These are phyloP conservation scores for Ormosia emarginata DNA, from an alignment of 306 rosid species.

Conservation along the genomic window DNA sequence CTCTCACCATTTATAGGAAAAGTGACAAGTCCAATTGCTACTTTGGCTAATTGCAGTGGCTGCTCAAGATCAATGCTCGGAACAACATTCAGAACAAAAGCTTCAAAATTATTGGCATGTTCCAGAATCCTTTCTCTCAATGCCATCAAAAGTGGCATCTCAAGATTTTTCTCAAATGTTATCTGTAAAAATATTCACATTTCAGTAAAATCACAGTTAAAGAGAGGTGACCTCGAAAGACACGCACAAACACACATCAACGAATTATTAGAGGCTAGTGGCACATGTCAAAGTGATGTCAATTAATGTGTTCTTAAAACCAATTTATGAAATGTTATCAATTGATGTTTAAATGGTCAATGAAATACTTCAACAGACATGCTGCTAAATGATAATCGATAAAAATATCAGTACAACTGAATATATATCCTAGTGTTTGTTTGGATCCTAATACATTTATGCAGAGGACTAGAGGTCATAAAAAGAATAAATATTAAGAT, in stretches of 20 bases:
- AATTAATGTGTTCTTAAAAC: neutral
- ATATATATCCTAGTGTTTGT: neutral
- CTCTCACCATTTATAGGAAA: constrained; percentile 50
- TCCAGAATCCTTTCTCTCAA: constrained; percentile 79
- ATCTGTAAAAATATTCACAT: constrained; percentile 53
- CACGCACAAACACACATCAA: neutral
- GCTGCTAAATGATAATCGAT: neutral
- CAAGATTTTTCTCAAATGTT: constrained; percentile 49
- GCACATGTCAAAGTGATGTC: neutral
- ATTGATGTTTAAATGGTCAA: neutral
- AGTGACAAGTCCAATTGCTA: constrained; percentile 80
- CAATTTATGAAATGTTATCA: neutral
- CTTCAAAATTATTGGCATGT: constrained; percentile 62
- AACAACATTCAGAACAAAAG: constrained; percentile 62
- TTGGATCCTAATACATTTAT: neutral
- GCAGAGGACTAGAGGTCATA: neutral
- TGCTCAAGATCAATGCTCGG: constrained; percentile 60
- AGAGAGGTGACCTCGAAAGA: neutral
- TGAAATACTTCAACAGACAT: neutral
- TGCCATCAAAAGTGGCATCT: constrained; percentile 68
- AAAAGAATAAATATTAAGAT: neutral
- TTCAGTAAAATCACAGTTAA: constrained; percentile 16
- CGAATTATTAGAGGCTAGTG: neutral
- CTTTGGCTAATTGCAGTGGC: constrained; percentile 79
- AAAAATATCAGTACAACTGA: neutral